Conservation (phyloP, 148 eudicot genomes). For the Nepenthes mirabilis region DNA sequence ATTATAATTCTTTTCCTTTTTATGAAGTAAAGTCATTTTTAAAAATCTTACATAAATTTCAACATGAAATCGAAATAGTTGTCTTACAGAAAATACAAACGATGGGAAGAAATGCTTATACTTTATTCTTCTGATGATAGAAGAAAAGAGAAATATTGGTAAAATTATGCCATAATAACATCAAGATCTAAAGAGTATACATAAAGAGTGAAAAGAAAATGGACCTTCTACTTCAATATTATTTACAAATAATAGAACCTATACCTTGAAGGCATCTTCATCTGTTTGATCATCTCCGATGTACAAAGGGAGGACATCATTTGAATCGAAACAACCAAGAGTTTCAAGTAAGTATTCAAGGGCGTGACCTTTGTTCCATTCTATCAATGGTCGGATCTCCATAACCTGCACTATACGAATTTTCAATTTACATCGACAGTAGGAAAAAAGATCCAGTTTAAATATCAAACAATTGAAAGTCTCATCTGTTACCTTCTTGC, state of each 20-base stretch:
- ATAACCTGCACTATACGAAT: constrained; percentile 23
- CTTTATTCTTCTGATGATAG: background rate
- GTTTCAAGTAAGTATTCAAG: constrained; percentile 44
- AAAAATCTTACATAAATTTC: no score
- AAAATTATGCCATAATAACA: no score
- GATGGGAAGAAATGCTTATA: background rate
- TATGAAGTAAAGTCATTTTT: no score
- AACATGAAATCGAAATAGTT: no score
- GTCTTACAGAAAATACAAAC: no score
- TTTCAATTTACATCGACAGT: background rate
- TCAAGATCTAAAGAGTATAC: no score
- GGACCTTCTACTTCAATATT: no score
- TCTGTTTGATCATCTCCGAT: constrained; percentile 66
- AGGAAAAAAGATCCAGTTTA: background rate
- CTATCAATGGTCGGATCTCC: constrained; percentile 52
- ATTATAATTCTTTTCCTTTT: no score
- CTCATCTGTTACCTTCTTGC: constrained; percentile 29
- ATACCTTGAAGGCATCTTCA: constrained; percentile 66
- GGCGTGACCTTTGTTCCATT: constrained; percentile 69
- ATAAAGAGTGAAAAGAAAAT: no score
- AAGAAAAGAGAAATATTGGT: background rate
- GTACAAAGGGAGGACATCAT: constrained; percentile 48
- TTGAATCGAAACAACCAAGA: constrained; percentile 24
- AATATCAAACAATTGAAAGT: background rate
- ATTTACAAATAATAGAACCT: background rate